Evolutionary conservation across 2,329 filamentous ascomycete genomes (phyloP).

Genomic region (Aspergillus transmontanensis): DNA sequence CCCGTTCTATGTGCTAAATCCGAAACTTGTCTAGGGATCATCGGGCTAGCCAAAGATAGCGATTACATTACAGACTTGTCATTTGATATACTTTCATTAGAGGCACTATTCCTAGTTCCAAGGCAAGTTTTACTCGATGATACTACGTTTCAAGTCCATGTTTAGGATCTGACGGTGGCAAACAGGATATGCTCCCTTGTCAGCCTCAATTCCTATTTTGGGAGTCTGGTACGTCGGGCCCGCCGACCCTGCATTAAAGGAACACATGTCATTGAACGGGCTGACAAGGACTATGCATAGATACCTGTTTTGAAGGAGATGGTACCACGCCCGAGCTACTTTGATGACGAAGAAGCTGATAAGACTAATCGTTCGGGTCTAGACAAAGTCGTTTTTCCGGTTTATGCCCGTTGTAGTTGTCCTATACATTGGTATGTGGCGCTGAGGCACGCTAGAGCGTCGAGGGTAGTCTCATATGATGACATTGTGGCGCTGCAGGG

Average conservation of each 20-base stretch:
- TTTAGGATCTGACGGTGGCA: constrained; percentile 22
- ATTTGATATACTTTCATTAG: constrained; percentile 86
- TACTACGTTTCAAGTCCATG: constrained; percentile 2
- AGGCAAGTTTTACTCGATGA: constrained; percentile 42
- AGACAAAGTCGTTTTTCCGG: constrained; percentile 84
- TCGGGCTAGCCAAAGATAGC: constrained; percentile 66
- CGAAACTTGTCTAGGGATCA: constrained; percentile 53
- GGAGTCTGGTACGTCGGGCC: constrained; percentile 38
- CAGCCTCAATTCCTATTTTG: constrained; percentile 87
- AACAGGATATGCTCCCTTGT: constrained; percentile 79
- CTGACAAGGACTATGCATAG: constrained; percentile 37
- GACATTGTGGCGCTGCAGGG: constrained; percentile 46
- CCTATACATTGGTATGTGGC: constrained; percentile 68
- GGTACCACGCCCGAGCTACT: constrained; percentile 49
- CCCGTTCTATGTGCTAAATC: constrained; percentile 8
- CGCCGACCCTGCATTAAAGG: constrained; percentile 17
- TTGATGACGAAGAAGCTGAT: constrained; percentile 1
- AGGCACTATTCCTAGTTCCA: constrained; percentile 87
- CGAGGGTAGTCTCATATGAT: constrained; percentile 11
- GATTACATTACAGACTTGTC: constrained; percentile 70
- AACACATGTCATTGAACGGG: constrained; percentile 8
- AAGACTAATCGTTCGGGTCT: constrained; percentile 30
- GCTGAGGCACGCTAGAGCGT: neutral
- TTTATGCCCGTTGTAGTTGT: constrained; percentile 78
- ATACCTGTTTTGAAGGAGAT: constrained; percentile 93